Evolutionary conservation across 495 filamentous ascomycete species (phyloP).

Genomic region (Neurospora sublineolata): DNA sequence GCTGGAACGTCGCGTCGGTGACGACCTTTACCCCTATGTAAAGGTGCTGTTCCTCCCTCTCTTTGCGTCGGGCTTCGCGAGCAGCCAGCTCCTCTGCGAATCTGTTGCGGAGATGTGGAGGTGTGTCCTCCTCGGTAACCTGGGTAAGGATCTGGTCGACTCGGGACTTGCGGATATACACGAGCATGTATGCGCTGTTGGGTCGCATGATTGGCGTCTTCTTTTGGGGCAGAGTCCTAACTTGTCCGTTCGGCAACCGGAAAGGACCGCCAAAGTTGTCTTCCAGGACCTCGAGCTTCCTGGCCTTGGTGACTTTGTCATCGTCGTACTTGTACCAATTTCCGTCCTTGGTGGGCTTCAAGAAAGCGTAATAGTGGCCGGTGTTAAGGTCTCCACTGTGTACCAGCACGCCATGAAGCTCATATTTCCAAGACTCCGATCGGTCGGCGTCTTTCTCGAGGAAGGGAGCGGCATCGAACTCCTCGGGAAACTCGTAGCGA

Average conservation of each 20-base stretch:
- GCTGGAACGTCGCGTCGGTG: constrained; percentile 64
- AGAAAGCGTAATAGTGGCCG: constrained; percentile 97
- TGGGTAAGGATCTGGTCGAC: constrained; percentile 69
- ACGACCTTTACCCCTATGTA: constrained; percentile 76
- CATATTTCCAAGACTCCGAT: constrained; percentile 80
- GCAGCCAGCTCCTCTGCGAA: constrained; percentile 72
- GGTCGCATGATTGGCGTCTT: constrained; percentile 41
- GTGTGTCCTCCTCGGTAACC: constrained; percentile 64
- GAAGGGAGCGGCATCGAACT: constrained; percentile 82
- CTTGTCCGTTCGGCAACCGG: constrained; percentile 38
- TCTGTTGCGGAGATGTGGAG: constrained; percentile 66
- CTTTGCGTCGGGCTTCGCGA: constrained; percentile 62
- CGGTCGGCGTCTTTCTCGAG: constrained; percentile 77
- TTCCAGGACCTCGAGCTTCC: constrained; percentile 81
- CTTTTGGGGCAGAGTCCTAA: constrained; percentile 27
- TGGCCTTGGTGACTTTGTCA: constrained; percentile 87
- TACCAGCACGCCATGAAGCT: constrained; percentile 89
- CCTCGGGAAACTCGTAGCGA: constrained; percentile 90
- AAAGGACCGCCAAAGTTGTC: constrained; percentile 96
- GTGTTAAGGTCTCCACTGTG: constrained; percentile 95
- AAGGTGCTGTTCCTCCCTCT: constrained; percentile 85
- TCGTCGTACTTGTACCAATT: constrained; percentile 97
- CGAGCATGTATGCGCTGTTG: constrained; percentile 89
- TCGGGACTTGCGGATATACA: constrained; percentile 83
- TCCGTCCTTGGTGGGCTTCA: constrained; percentile 85